Conservation (phyloP, 768 basidiomycete genomes). For the Podaxis carcinomalis region DNA sequence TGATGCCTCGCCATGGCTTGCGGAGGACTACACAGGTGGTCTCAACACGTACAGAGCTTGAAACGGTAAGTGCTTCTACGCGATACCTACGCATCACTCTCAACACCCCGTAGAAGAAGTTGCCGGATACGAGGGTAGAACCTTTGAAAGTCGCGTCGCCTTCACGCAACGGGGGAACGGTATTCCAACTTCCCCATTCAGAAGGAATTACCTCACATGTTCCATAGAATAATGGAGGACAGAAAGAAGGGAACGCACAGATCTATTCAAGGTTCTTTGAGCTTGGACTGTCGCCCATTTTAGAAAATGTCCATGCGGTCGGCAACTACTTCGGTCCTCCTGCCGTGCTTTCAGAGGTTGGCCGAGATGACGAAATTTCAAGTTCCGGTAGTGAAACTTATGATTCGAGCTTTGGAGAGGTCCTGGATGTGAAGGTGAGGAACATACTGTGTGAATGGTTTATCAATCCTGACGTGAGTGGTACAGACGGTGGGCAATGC, state of each 20-base stretch:
- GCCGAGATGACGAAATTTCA: neutral
- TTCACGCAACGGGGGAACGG: neutral
- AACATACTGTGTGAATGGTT: conserved; percentile 14
- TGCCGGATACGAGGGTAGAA: neutral
- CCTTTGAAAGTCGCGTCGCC: neutral
- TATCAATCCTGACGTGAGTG: neutral
- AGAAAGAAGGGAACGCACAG: conserved; percentile 8
- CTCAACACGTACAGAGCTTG: neutral
- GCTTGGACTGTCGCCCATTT: conserved; percentile 31
- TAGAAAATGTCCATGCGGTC: conserved; percentile 28
- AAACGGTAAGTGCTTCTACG: neutral
- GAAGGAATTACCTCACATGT: neutral
- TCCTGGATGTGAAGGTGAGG: conserved; percentile 16
- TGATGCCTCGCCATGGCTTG: neutral
- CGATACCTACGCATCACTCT: neutral
- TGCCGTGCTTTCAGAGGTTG: neutral
- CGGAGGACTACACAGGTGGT: neutral
- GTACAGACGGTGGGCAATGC: conserved; percentile 6
- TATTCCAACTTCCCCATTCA: neutral
- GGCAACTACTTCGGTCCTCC: conserved; percentile 13
- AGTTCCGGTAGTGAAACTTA: conserved; percentile 18
- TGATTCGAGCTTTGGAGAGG: conserved; percentile 26
- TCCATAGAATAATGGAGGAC: conserved; percentile 12
- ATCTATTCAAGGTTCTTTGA: conserved; percentile 24
- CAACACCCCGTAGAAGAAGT: neutral